Evolutionary conservation across 768 basidiomycete species (phyloP).

Genomic region (Psilocybe subaeruginosa): DNA sequence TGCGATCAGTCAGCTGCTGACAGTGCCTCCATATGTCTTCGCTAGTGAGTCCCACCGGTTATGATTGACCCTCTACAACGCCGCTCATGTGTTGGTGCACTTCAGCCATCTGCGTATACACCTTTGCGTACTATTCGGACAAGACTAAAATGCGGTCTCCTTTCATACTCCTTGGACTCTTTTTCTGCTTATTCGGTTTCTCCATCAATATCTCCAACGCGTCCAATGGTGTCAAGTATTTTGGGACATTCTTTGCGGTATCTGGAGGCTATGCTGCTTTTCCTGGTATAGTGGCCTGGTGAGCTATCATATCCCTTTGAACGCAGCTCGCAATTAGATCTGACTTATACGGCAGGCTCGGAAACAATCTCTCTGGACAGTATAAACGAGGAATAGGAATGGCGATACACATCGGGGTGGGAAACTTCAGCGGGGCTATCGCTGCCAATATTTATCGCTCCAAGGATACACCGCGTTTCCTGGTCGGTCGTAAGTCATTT

Average conservation of each 20-base stretch:
- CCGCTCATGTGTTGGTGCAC: not conserved
- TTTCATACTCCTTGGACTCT: conserved; percentile 56
- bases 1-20: conserved; percentile 64
- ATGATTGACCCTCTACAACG: not conserved
- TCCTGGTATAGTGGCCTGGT: conserved; percentile 69
- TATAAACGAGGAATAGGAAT: conserved; percentile 73
- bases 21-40: conserved; percentile 67
- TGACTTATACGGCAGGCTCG: conserved; percentile 45
- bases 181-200: conserved; percentile 60
- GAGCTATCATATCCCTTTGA: conserved; percentile 8
- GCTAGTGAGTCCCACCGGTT: conserved; percentile 47
- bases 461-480: conserved; percentile 60
- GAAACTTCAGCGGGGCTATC: conserved; percentile 67
- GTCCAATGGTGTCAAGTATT: conserved; percentile 62
- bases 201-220: conserved; percentile 63
- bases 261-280: conserved; percentile 63
- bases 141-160: conserved; percentile 55
- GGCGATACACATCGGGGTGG: conserved; percentile 70
- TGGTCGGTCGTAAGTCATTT: conserved; percentile 56
- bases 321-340: too few relatives aligned
- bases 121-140: conserved; percentile 64
- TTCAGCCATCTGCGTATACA: conserved; percentile 53
- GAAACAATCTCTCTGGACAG: conserved; percentile 68
- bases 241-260: conserved; percentile 72
- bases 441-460: conserved; percentile 65